Evolutionary conservation across 768 basidiomycete genomes (phyloP).

Genomic region (Panaeolus cyanescens): DNA sequence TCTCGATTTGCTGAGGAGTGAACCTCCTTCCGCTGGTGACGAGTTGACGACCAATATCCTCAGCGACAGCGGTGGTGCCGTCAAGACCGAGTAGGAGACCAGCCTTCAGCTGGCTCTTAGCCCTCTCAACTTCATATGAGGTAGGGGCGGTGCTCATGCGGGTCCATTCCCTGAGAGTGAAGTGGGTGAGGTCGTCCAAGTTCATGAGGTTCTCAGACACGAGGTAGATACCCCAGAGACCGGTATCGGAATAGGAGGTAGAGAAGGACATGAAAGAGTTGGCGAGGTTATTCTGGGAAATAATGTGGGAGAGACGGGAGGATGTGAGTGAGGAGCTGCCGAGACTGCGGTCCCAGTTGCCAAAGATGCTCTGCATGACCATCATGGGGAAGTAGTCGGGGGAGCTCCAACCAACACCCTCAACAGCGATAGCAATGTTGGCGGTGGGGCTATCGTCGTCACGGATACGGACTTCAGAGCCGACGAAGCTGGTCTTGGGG

Average conservation of each 20-base stretch:
- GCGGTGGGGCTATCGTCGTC: conserved; percentile 90
- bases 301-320: conserved; percentile 87
- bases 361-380: conserved; percentile 96
- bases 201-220: conserved; percentile 94
- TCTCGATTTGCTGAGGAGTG: conserved; percentile 93
- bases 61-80: conserved; percentile 95
- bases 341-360: conserved; percentile 98
- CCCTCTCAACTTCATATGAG: conserved; percentile 88
- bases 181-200: conserved; percentile 92
- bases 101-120: conserved; percentile 98
- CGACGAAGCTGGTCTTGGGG: conserved; percentile 80
- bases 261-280: conserved; percentile 99
- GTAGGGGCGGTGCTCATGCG: conserved; percentile 90
- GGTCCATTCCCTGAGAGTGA: conserved; percentile 94
- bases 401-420: conserved; percentile 96
- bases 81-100: conserved; percentile 87
- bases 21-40: conserved; percentile 90
- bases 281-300: conserved; percentile 93
- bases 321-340: conserved; percentile 89
- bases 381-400: conserved; percentile 99
- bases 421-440: conserved; percentile 95
- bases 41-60: conserved; percentile 97
- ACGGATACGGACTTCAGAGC: conserved; percentile 93
- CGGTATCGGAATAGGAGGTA: conserved; percentile 97
- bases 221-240: conserved; percentile 98